These are phyloP conservation scores for Oryza rufipogon DNA, from an alignment of 176 grass and related monocot genomes.

Conservation along the genomic window DNA sequence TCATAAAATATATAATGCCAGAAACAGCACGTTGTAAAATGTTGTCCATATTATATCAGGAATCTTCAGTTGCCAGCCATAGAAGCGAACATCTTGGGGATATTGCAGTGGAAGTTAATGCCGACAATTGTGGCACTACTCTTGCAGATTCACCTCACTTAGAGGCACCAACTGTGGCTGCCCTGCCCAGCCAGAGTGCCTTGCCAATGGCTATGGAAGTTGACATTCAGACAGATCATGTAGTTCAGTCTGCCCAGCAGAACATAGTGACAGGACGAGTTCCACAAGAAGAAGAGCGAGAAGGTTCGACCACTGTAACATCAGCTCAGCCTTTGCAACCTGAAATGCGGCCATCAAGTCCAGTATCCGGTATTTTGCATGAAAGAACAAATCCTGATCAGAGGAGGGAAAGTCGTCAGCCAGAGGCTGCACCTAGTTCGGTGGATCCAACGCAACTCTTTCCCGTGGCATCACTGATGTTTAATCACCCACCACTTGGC, in stretches of 20 bases:
- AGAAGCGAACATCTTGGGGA: constrained; percentile 33
- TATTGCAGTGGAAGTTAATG: constrained; percentile 39
- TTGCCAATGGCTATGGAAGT: constrained; percentile 34
- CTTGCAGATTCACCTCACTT: constrained; percentile 2
- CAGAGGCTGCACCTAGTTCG: constrained; percentile 31
- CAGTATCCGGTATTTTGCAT: constrained; percentile 17
- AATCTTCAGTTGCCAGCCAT: constrained; percentile 20
- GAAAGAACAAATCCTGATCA: constrained; percentile 46
- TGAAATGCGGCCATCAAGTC: constrained; percentile 36
- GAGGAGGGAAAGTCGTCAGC: constrained; percentile 30
- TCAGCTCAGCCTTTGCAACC: constrained; percentile 35
- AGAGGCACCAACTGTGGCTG: constrained; percentile 4
- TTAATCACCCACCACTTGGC: constrained; percentile 51
- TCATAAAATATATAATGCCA: constrained; percentile 23
- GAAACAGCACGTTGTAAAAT: constrained; percentile 31
- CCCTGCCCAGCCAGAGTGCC: neutral
- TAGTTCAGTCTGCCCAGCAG: constrained; percentile 33
- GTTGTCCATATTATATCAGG: constrained; percentile 43
- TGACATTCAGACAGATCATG: constrained; percentile 17
- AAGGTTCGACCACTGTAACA: constrained; percentile 23
- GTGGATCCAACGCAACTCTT: constrained; percentile 46
- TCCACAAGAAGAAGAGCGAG: constrained; percentile 25
- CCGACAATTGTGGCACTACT: neutral
- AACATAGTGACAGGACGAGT: constrained; percentile 32
- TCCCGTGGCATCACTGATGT: constrained; percentile 53